A percentile compares a stretch with the other conserved stretches of the same genome.
phyloP scores from a whole-genome alignment of 2,329 filamentous ascomycete genomes.

The Fusarium tjaetaba region DNA sequence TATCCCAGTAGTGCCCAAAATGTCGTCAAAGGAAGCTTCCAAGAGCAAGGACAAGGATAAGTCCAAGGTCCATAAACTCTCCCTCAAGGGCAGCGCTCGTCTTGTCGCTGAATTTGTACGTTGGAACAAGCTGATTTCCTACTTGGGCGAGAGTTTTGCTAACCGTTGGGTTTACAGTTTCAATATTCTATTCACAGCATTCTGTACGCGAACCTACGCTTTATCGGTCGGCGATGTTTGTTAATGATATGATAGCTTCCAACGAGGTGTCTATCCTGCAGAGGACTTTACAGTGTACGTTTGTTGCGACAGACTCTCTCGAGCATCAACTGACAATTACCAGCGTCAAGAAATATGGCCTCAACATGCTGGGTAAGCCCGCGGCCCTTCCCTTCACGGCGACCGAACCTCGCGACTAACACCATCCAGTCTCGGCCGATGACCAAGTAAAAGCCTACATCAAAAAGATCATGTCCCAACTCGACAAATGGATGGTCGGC shows the following conservation, averaged over 20 bases:
- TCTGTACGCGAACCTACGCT: constrained; percentile 63
- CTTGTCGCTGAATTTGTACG: constrained; percentile 94
- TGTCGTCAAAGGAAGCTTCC: constrained; percentile 47
- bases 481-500: constrained; percentile 97
- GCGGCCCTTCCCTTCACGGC: too few relatives aligned
- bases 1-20: constrained; percentile 13
- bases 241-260: constrained; percentile 69
- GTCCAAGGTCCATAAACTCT: constrained; percentile 94
- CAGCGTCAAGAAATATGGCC: constrained; percentile 95
- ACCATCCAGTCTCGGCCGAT: constrained; percentile 78
- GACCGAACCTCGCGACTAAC: constrained; percentile 13
- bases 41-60: constrained; percentile 66
- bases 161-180: constrained; percentile 65
- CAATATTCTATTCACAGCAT: constrained; percentile 99
- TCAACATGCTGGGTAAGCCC: constrained; percentile 86
- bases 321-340: background rate
- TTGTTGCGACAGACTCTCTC: background rate
- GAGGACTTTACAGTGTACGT: constrained; percentile 93
- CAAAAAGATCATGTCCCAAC: constrained; percentile 98
- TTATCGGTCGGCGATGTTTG: background rate
- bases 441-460: constrained; percentile 99
- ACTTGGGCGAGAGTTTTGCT: constrained; percentile 17
- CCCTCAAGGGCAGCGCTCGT: constrained; percentile 84
- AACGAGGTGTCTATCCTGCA: constrained; percentile 85
- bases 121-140: constrained; percentile 48